Conservation (phyloP, 78 protist species). For the Protostelium mycophagum region DNA sequence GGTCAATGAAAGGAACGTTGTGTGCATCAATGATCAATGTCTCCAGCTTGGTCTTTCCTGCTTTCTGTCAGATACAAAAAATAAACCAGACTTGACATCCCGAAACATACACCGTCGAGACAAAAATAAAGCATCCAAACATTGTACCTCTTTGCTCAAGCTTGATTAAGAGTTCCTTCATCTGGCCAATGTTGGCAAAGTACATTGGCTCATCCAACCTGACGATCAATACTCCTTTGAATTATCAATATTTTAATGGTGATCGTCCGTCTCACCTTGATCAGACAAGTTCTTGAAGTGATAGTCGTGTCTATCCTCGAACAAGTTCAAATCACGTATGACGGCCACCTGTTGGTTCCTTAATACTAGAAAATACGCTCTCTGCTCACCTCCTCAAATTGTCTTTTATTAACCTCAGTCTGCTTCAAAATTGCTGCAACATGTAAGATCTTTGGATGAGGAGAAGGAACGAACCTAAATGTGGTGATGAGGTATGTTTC, state of each 20-base stretch:
- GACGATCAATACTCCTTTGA: conserved; percentile 29
- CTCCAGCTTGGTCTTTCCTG: conserved; percentile 27
- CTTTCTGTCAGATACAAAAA: not conserved
- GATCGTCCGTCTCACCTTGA: not conserved
- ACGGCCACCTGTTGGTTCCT: conserved; percentile 58
- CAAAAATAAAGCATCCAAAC: no score
- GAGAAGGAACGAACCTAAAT: not conserved
- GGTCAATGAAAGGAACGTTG: conserved; percentile 55
- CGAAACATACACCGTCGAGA: no score
- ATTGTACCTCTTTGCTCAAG: conserved; percentile 20
- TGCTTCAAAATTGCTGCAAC: no score
- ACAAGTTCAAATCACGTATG: conserved; percentile 57
- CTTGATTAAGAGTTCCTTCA: conserved; percentile 38
- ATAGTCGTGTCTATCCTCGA: conserved; percentile 6
- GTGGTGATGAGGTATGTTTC: conserved; percentile 58
- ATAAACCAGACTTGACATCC: no score
- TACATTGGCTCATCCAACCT: conserved; percentile 49
- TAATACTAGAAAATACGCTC: no score
- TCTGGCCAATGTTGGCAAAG: conserved; percentile 51
- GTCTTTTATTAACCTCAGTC: no score
- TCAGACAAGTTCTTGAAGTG: not conserved
- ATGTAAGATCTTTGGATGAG: no score
- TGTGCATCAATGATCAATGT: conserved; percentile 48
- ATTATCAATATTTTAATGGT: no score
- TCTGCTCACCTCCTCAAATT: no score